Conservation (phyloP, 2,329 filamentous ascomycete species). For the Colletotrichum sublineola region DNA sequence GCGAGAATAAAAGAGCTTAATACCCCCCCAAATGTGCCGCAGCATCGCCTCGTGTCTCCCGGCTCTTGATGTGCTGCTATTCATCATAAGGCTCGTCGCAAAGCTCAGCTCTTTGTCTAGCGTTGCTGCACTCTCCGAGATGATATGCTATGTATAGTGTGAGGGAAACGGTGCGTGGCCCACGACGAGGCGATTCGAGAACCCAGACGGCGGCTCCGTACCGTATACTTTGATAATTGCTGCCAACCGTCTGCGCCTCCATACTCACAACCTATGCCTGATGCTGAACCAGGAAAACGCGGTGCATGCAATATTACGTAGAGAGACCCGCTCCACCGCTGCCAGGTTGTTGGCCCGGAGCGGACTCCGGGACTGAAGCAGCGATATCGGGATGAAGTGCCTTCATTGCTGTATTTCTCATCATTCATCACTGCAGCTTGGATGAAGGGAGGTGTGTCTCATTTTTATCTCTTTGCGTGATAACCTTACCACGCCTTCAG, state of each 20-base stretch:
- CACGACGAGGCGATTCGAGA: not conserved
- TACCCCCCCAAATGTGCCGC: not conserved
- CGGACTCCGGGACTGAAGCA: not conserved
- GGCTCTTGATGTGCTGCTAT: not conserved
- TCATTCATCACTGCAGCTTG: not conserved
- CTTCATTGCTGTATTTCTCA: not conserved
- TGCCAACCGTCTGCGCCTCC: not conserved
- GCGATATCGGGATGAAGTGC: not conserved
- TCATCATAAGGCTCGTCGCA: not conserved
- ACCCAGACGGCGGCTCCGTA: not conserved
- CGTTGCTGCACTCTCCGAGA: not conserved
- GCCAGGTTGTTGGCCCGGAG: not conserved
- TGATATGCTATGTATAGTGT: not conserved
- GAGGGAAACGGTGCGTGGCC: not conserved
- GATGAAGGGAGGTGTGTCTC: not conserved
- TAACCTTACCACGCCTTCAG: not conserved
- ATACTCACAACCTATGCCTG: not conserved
- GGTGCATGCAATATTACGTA: not conserved
- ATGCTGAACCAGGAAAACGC: too few relatives aligned
- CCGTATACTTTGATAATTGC: not conserved
- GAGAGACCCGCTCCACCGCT: slow-evolving; percentile 4
- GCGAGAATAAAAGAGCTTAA: slow-evolving; percentile 29
- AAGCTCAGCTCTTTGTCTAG: not conserved
- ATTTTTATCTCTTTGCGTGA: not conserved
- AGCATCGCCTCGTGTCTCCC: not conserved